These are phyloP conservation scores for Chaetoceros tenuissimus DNA, from an alignment of 108 stramenopile species.

Conservation along the genomic window DNA sequence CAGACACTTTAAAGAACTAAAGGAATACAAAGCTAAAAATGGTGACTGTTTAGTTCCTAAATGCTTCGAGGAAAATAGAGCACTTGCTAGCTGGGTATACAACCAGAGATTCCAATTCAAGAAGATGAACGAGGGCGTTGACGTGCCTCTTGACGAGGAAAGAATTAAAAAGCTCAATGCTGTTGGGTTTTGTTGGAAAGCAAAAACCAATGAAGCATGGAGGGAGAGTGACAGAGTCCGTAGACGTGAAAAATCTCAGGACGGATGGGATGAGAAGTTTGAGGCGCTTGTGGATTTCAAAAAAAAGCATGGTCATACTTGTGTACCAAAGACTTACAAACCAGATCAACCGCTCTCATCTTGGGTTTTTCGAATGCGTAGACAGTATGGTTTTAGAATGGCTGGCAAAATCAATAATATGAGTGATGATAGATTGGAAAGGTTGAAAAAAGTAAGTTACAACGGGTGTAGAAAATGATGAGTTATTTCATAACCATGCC, in stretches of 20 bases:
- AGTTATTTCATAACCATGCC: too few species aligned
- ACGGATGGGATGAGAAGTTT: background rate
- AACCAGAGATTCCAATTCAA: background rate
- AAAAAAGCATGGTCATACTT: conserved; percentile 6
- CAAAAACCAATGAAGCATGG: background rate
- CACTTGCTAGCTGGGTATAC: background rate
- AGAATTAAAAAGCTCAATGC: background rate
- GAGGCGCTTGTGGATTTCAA: background rate
- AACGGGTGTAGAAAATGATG: too few species aligned
- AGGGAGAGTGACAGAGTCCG: background rate
- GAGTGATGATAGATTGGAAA: conserved; percentile 30
- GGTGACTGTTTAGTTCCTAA: background rate
- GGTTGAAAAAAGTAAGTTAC: conserved; percentile 21
- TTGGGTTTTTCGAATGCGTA: conserved; percentile 41
- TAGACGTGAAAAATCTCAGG: background rate
- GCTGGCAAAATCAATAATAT: conserved; percentile 31
- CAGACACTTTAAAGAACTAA: background rate
- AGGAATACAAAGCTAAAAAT: background rate
- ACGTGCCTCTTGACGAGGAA: background rate
- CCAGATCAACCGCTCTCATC: conserved; percentile 7
- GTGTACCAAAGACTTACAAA: conserved; percentile 6
- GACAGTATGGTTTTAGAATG: conserved; percentile 30
- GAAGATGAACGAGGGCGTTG: background rate
- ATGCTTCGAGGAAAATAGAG: background rate
- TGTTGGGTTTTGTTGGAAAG: conserved; percentile 2